Evolutionary conservation across 352 stramenopile species (phyloP).

Genomic region (Globisporangium rhizosaccharum): DNA sequence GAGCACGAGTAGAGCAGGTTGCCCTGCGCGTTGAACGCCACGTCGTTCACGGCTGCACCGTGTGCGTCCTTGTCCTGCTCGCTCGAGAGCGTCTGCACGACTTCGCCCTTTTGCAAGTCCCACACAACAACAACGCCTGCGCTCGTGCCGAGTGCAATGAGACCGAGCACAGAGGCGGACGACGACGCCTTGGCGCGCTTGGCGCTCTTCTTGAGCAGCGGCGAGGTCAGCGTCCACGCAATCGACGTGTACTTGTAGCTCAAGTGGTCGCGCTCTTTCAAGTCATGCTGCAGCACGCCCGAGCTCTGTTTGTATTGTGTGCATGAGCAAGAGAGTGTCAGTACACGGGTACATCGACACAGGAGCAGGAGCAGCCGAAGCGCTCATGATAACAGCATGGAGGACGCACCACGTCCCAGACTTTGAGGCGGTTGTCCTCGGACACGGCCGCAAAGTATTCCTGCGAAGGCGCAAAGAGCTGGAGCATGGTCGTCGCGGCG

Average conservation of each 20-base stretch:
- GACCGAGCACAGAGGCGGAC: constrained; percentile 22
- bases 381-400: background rate
- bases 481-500: constrained; percentile 30
- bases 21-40: constrained; percentile 71
- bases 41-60: constrained; percentile 40
- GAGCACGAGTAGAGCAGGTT: constrained; percentile 63
- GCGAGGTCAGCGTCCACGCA: constrained; percentile 50
- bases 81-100: constrained; percentile 50
- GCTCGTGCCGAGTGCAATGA: constrained; percentile 71
- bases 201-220: constrained; percentile 27
- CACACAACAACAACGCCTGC: constrained; percentile 62
- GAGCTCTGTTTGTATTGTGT: constrained; percentile 21
- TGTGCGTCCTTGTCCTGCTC: constrained; percentile 43
- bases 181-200: constrained; percentile 37
- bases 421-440: constrained; percentile 76
- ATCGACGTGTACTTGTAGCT: constrained; percentile 80
- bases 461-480: constrained; percentile 70
- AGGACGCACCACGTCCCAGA: constrained; percentile 72
- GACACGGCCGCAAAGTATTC: constrained; percentile 77
- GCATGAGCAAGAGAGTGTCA: background rate
- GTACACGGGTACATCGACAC: background rate
- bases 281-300: constrained; percentile 60
- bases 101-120: constrained; percentile 64
- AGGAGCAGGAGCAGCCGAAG: background rate
- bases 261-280: constrained; percentile 80